A percentile compares a stretch with the other conserved stretches of the same genome.
Conservation (phyloP, 306 rosid species). For the Corylus americana region DNA sequence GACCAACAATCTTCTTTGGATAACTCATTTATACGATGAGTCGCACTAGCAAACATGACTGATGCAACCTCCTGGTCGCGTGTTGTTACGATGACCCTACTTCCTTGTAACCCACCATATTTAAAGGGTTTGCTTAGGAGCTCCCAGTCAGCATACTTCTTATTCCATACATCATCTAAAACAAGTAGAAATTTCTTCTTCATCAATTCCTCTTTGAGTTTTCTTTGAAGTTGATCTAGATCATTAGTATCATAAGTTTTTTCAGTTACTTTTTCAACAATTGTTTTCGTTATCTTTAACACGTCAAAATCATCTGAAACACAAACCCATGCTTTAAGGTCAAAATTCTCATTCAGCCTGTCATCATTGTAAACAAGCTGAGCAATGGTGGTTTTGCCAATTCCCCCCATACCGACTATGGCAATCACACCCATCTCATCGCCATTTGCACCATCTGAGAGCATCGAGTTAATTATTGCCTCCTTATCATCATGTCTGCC, state of each 20-base stretch:
- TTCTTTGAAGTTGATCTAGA: background rate
- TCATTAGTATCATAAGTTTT: background rate
- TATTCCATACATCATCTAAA: conserved; percentile 26
- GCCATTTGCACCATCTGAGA: too few relatives aligned
- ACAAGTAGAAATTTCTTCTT: background rate
- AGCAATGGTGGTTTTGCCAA: too few relatives aligned
- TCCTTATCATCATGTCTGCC: too few relatives aligned
- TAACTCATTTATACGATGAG: background rate
- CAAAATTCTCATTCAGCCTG: too few relatives aligned
- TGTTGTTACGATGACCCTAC: conserved; percentile 17
- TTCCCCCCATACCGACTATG: too few relatives aligned
- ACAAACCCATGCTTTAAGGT: too few relatives aligned
- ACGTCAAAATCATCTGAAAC: background rate
- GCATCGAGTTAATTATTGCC: too few relatives aligned
- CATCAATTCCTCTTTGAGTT: background rate
- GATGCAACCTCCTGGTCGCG: background rate
- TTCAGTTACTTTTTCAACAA: background rate
- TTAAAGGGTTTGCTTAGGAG: conserved; percentile 7
- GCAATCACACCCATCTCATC: too few relatives aligned
- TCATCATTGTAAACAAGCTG: too few relatives aligned
- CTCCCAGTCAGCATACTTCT: background rate
- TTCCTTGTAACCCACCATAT: conserved; percentile 1
- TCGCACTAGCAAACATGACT: background rate
- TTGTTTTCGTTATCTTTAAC: conserved; percentile 2
- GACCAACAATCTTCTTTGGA: conserved; percentile 12